These are phyloP conservation scores for Cystobasidium slooffiae DNA, from an alignment of 1,284 basidiomycete genomes.

Conservation along the genomic window DNA sequence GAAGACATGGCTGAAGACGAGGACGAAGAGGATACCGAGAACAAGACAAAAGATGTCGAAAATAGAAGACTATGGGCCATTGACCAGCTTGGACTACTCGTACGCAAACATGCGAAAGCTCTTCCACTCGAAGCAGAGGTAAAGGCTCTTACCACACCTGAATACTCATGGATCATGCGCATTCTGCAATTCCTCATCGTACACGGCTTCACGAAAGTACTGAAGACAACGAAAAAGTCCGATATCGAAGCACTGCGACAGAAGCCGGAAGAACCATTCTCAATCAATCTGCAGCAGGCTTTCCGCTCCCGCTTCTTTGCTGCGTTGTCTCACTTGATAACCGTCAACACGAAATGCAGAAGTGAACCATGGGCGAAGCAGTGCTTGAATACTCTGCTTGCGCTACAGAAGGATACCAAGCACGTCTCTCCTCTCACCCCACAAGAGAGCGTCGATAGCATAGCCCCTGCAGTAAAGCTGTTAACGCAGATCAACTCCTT, in stretches of 20 bases:
- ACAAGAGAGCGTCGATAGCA: conserved; percentile 64
- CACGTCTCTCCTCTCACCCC: conserved; percentile 68
- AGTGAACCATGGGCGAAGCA: conserved; percentile 47
- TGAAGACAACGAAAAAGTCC: conserved; percentile 74
- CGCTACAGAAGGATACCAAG: conserved; percentile 71
- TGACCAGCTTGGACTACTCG: conserved; percentile 79
- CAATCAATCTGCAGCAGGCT: conserved; percentile 68
- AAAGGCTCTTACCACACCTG: background rate
- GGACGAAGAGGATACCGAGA: conserved; percentile 62
- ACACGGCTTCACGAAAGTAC: conserved; percentile 75
- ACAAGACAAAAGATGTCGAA: conserved; percentile 52
- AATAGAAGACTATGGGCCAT: conserved; percentile 73
- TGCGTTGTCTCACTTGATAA: conserved; percentile 75
- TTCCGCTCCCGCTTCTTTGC: conserved; percentile 74
- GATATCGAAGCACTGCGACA: conserved; percentile 58
- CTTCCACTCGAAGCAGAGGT: background rate
- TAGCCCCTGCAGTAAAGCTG: conserved; percentile 62
- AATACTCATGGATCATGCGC: conserved; percentile 63
- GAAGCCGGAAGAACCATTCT: conserved; percentile 70
- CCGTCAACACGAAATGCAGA: conserved; percentile 46
- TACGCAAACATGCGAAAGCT: conserved; percentile 70
- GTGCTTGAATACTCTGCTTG: conserved; percentile 62
- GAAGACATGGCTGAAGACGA: conserved; percentile 59
- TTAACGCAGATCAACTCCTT: conserved; percentile 55
- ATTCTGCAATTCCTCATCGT: conserved; percentile 81